Evolutionary conservation across 2,329 filamentous ascomycete species (phyloP), one percentile per base, ranked within the genome.

Genomic region (Neofusicoccum laricinum): DNA sequence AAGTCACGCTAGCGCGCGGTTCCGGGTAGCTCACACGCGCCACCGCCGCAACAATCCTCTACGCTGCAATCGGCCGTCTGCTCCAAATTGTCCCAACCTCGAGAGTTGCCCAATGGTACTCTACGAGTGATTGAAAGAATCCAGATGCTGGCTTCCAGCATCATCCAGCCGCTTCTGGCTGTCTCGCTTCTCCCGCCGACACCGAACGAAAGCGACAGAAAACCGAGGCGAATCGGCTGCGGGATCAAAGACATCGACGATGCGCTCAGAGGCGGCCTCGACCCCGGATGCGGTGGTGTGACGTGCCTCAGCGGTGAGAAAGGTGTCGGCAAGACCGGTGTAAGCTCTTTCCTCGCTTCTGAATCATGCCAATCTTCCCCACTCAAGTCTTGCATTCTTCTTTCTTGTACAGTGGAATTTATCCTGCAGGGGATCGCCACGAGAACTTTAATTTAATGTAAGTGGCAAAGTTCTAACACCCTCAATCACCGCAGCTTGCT

Each of bases 181-280:
- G 7, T 41, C n/a, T 46, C 55, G 14, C 32, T 59, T 5, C 30
- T 59, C 11, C n/a, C n/a, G 12, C 53, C 2, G 12, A 14, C 2
- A 14, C 17, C 30, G 11, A 36, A 1, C 8, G 55, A 12, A 12
- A 4, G 14, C 25, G 40, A 14, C 25, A 46, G n/a, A 19, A 45
- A 38, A 21, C 32, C 3, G n/a, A 10, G 3, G 17, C 55, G 55
- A 14, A 36, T 19, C 12, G 41, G 40, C 17, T 46, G 25, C 40
- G 71, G 73, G 2, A 69, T 71, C 5, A 61, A 65, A 30, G 69
- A 69, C 8, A 64, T 81, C 19, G 77, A 82, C 70, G 68, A 68
- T 2, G 73, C 71, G 10, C 67, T 82, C 2, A 66, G 66, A 1
- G 78, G 77, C 2, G 79, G 77, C 2, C 58, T 81, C 21, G 70